A percentile compares a stretch with the other conserved stretches of the same genome.
Conservation (phyloP, 1,284 basidiomycete species). For the Sanghuangporus baumii region DNA sequence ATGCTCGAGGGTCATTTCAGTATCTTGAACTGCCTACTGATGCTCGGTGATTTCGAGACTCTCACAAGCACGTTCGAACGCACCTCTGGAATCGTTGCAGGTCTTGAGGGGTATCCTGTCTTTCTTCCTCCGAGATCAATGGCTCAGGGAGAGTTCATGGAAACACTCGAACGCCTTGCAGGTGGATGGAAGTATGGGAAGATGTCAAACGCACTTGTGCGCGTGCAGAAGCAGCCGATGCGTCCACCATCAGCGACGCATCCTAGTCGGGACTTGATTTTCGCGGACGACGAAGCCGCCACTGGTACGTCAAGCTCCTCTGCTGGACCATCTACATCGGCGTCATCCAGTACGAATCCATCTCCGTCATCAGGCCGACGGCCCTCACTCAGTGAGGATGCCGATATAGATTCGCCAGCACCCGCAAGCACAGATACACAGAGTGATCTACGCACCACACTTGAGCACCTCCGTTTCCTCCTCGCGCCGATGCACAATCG, state of each 20-base stretch:
- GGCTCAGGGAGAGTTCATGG: conserved; percentile 80
- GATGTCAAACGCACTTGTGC: conserved; percentile 9
- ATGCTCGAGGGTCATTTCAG: conserved; percentile 79
- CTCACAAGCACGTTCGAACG: conserved; percentile 58
- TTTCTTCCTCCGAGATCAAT: conserved; percentile 79
- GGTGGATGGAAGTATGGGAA: conserved; percentile 46
- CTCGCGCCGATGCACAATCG: conserved; percentile 59
- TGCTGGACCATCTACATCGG: conserved; percentile 13
- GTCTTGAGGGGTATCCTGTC: conserved; percentile 77
- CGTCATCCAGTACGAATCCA: conserved; percentile 1
- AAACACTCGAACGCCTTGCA: conserved; percentile 71
- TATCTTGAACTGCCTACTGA: conserved; percentile 61
- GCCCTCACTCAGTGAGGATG: conserved; percentile 10
- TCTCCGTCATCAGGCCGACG: conserved; percentile 9
- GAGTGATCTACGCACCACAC: conserved; percentile 36
- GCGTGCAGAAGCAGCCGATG: conserved; percentile 19
- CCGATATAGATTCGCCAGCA: conserved; percentile 23
- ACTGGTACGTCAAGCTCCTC: conserved; percentile 8
- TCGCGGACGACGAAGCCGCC: conserved; percentile 5
- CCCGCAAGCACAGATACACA: conserved; percentile 19
- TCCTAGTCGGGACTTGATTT: conserved; percentile 18
- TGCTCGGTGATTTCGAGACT: conserved; percentile 64
- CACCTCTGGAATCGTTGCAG: conserved; percentile 63
- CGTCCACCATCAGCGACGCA: not conserved
- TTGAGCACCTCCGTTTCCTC: conserved; percentile 63